Conservation (phyloP, 148 eudicot genomes). For the Camellia lanceoleosa region DNA sequence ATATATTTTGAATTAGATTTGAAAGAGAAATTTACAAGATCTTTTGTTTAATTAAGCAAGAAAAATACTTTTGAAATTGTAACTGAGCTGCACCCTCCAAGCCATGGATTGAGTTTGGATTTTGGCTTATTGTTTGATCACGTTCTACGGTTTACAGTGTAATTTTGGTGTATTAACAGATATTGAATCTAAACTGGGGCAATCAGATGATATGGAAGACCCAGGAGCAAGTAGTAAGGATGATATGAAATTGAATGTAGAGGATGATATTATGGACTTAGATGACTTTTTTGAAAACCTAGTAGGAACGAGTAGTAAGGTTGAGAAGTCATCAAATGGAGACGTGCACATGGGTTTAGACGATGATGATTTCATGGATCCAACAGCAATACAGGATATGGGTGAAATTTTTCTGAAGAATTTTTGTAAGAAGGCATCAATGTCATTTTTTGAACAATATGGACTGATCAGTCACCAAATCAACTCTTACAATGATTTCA, state of each 20-base stretch:
- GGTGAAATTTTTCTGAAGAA: conserved; percentile 47
- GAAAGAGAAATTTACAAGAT: background rate
- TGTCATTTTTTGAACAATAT: conserved; percentile 63
- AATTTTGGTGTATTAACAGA: conserved; percentile 2
- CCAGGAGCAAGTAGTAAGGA: conserved; percentile 41
- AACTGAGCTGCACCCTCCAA: background rate
- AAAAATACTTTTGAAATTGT: background rate
- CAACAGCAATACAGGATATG: conserved; percentile 33
- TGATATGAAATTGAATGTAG: conserved; percentile 28
- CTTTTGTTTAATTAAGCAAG: background rate
- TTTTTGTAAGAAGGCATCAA: conserved; percentile 68
- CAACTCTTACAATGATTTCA: conserved; percentile 78
- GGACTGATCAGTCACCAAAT: conserved; percentile 90
- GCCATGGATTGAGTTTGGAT: background rate
- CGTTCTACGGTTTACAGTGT: background rate
- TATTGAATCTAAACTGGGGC: conserved; percentile 24
- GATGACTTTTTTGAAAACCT: conserved; percentile 44
- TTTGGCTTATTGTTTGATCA: background rate
- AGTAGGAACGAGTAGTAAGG: conserved; percentile 54
- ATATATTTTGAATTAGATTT: background rate
- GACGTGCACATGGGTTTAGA: conserved; percentile 38
- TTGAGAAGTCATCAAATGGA: conserved; percentile 37
- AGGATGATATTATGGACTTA: conserved; percentile 30
- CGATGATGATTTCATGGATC: conserved; percentile 40
- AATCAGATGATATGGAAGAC: conserved; percentile 21